A percentile compares a stretch with the other conserved stretches of the same genome.
Evolutionary conservation across 352 stramenopile genomes (phyloP).

Genomic region (Hyaloperonospora arabidopsidis): DNA sequence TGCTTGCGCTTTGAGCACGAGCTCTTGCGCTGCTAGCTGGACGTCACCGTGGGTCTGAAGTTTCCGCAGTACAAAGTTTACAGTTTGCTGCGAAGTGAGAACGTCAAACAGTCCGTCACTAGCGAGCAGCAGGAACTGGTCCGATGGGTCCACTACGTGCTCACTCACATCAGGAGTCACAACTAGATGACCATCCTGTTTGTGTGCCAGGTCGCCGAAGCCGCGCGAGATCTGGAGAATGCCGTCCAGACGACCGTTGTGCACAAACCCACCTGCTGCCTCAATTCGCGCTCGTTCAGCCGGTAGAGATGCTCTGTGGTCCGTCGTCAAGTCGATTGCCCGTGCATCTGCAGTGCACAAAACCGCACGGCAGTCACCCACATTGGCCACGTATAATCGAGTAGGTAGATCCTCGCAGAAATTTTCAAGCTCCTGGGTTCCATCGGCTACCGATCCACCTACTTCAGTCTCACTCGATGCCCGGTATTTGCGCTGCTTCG

Average conservation of each 20-base stretch:
- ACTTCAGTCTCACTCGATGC: conserved; percentile 10
- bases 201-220: conserved; percentile 87
- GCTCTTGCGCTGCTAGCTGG: conserved; percentile 80
- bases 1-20: conserved; percentile 81
- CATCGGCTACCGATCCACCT: conserved; percentile 4
- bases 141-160: conserved; percentile 44
- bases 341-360: conserved; percentile 63
- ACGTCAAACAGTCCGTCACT: conserved; percentile 90
- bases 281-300: conserved; percentile 79
- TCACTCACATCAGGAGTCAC: conserved; percentile 75
- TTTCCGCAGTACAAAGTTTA: conserved; percentile 88
- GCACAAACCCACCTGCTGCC: conserved; percentile 71
- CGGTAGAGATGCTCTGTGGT: conserved; percentile 81
- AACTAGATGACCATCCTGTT: conserved; percentile 81
- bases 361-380: conserved; percentile 87
- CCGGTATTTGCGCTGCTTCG: conserved; percentile 34
- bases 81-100: conserved; percentile 81
- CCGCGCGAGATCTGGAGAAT: conserved; percentile 82
- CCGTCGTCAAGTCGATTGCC: conserved; percentile 74
- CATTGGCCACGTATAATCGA: conserved; percentile 76
- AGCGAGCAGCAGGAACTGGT: conserved; percentile 88
- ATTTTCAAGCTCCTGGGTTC: conserved; percentile 5
- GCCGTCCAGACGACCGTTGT: conserved; percentile 84
- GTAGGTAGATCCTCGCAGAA: conserved; percentile 31
- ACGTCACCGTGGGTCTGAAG: conserved; percentile 84